Percentiles rank a stretch among this genome's conserved stretches.
phyloP scores from a whole-genome alignment of 2,329 filamentous ascomycete genomes.

The Leptographium procerum region DNA sequence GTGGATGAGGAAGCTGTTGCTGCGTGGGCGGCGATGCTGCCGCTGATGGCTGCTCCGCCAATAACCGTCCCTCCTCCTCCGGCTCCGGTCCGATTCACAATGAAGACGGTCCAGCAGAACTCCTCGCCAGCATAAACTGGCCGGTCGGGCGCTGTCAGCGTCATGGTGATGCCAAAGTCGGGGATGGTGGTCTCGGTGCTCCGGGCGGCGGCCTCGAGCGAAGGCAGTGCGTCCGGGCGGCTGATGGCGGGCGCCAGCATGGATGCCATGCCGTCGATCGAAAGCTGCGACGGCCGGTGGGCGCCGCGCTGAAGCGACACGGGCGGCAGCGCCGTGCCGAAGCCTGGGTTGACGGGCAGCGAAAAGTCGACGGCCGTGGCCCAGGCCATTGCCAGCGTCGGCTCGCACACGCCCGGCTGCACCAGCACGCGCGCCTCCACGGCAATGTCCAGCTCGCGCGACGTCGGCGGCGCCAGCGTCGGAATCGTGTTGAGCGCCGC shows the following conservation, averaged over 20 bases:
- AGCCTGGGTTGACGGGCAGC: slow-evolving; percentile 51
- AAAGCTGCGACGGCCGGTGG: slow-evolving; percentile 53
- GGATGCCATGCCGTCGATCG: slow-evolving; percentile 46
- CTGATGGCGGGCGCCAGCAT: slow-evolving; percentile 44
- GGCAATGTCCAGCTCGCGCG: slow-evolving; percentile 43
- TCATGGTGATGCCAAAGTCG: slow-evolving; percentile 64
- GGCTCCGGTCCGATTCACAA: slow-evolving; percentile 56
- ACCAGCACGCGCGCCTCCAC: slow-evolving; percentile 50
- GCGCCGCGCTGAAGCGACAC: slow-evolving; percentile 41
- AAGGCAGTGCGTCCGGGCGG: slow-evolving; percentile 48
- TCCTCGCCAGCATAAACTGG: slow-evolving; percentile 51
- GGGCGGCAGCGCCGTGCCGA: slow-evolving; percentile 38
- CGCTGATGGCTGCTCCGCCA: neutral
- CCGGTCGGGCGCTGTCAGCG: slow-evolving; percentile 50
- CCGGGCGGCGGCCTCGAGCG: slow-evolving; percentile 40
- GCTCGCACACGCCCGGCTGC: slow-evolving; percentile 44
- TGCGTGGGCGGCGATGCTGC: too few species aligned
- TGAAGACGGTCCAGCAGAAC: slow-evolving; percentile 63
- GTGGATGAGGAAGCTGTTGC: too few species aligned
- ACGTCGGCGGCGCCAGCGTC: slow-evolving; percentile 7
- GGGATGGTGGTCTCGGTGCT: slow-evolving; percentile 34
- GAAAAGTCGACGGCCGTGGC: slow-evolving; percentile 59
- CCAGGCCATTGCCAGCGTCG: slow-evolving; percentile 55
- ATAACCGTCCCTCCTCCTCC: slow-evolving; percentile 8
- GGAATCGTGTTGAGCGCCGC: neutral